Conservation (phyloP, 768 basidiomycete species). For the Boletus fagicola region DNA sequence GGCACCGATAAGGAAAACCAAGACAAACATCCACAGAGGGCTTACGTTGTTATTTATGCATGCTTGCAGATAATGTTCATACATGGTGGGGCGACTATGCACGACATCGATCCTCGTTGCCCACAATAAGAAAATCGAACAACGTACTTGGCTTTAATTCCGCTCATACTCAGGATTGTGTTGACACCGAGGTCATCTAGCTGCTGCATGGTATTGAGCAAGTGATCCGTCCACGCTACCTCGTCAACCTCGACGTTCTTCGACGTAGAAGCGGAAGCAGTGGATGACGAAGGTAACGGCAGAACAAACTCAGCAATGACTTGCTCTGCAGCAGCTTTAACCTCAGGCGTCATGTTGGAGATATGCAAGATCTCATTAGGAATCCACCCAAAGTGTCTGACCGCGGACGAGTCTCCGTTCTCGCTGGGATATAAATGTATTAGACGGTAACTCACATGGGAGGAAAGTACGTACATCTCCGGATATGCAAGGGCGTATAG, state of each 20-base stretch:
- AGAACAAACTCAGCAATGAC: slow-evolving; percentile 74
- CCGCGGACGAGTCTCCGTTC: slow-evolving; percentile 68
- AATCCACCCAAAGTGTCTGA: slow-evolving; percentile 90
- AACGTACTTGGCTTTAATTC: slow-evolving; percentile 59
- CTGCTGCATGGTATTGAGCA: slow-evolving; percentile 69
- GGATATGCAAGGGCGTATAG: slow-evolving; percentile 81
- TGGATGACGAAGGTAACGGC: slow-evolving; percentile 61
- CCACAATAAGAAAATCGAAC: not conserved
- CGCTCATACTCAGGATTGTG: slow-evolving; percentile 57
- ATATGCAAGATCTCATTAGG: slow-evolving; percentile 68
- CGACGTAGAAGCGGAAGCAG: slow-evolving; percentile 39
- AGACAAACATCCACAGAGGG: slow-evolving; percentile 4
- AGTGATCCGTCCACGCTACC: slow-evolving; percentile 77
- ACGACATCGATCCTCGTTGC: slow-evolving; percentile 2
- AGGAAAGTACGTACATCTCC: slow-evolving; percentile 69
- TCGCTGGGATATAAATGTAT: slow-evolving; percentile 50
- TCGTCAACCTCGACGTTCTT: slow-evolving; percentile 67
- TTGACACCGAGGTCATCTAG: slow-evolving; percentile 60
- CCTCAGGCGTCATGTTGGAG: slow-evolving; percentile 50
- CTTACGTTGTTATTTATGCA: slow-evolving; percentile 85
- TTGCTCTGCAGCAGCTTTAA: slow-evolving; percentile 65
- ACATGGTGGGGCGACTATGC: slow-evolving; percentile 64
- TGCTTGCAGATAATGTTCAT: slow-evolving; percentile 64
- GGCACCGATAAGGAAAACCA: not conserved
- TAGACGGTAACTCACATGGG: not conserved